Percentiles rank a stretch among this genome's conserved stretches.
These are phyloP conservation scores for Tulasnella sp. DNA, from an alignment of 768 basidiomycete genomes.

Conservation along the genomic window DNA sequence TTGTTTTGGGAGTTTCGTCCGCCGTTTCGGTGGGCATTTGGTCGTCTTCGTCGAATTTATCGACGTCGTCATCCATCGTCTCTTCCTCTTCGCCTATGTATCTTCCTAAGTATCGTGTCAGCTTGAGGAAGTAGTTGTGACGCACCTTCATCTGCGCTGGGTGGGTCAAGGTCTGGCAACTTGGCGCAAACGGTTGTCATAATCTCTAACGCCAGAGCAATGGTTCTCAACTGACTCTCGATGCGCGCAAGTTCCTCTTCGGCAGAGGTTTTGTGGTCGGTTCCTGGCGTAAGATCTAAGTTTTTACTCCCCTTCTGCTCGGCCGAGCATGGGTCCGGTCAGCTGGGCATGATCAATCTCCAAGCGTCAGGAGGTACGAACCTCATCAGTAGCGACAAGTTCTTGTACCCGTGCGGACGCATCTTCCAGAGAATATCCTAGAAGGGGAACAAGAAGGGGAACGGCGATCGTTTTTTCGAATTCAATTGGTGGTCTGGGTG, in stretches of 20 bases:
- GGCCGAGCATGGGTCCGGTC: constrained; percentile 38
- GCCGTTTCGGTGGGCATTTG: constrained; percentile 26
- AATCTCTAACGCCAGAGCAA: constrained; percentile 77
- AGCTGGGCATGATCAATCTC: background rate
- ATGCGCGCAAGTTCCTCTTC: constrained; percentile 62
- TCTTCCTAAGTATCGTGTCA: constrained; percentile 15
- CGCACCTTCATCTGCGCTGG: constrained; percentile 22
- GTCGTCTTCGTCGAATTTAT: constrained; percentile 32
- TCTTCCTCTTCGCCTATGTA: constrained; percentile 25
- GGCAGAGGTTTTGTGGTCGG: constrained; percentile 58
- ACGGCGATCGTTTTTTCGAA: constrained; percentile 60
- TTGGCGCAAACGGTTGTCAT: constrained; percentile 81
- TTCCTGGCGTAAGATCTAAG: constrained; percentile 47
- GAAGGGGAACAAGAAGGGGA: constrained; percentile 54
- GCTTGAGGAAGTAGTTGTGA: constrained; percentile 19
- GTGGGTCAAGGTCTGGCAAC: constrained; percentile 58
- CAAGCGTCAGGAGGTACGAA: constrained; percentile 20
- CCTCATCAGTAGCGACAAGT: constrained; percentile 37
- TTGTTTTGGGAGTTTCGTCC: constrained; percentile 23
- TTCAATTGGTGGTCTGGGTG: constrained; percentile 48
- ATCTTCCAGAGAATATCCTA: constrained; percentile 46
- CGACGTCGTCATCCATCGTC: constrained; percentile 31
- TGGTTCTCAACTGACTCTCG: constrained; percentile 57
- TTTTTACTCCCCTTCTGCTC: constrained; percentile 39
- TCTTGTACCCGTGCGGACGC: constrained; percentile 24